Evolutionary conservation across 176 grass and related monocot species (phyloP).

Genomic region (Melocanna baccifera): DNA sequence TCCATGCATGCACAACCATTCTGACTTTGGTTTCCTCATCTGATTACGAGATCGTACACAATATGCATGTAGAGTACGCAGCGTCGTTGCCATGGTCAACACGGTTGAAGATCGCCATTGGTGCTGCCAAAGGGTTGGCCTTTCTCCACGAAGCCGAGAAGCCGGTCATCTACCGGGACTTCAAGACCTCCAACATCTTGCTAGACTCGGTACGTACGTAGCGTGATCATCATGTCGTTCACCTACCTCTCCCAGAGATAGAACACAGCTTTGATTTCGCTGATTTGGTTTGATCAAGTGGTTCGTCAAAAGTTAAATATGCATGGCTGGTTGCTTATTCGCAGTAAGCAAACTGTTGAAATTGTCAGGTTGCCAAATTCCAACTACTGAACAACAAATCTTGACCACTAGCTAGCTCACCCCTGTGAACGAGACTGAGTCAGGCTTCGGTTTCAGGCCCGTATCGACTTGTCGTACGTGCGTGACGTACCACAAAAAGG

Average conservation of each 20-base stretch:
- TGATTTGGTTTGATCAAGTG: not conserved
- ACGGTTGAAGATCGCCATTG: constrained; percentile 85
- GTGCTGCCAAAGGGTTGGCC: constrained; percentile 73
- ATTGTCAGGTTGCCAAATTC: constrained; percentile 20
- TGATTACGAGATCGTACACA: not conserved
- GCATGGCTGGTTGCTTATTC: not conserved
- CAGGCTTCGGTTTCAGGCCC: constrained; percentile 22
- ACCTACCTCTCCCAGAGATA: not conserved
- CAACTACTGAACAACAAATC: constrained; percentile 19
- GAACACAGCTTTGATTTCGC: not conserved
- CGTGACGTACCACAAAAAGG: not conserved
- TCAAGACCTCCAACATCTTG: constrained; percentile 97
- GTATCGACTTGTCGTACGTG: not conserved
- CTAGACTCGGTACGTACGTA: constrained; percentile 67
- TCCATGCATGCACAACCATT: not conserved
- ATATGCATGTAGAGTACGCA: constrained; percentile 48
- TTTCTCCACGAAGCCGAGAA: constrained; percentile 92
- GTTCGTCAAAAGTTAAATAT: not conserved
- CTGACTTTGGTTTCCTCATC: not conserved
- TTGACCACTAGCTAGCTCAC: not conserved
- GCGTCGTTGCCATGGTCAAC: constrained; percentile 83
- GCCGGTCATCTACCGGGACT: constrained; percentile 93
- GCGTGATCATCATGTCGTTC: not conserved
- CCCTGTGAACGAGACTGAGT: constrained; percentile 12
- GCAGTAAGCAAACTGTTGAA: constrained; percentile 15